Percentiles rank a stretch among this genome's conserved stretches.
Evolutionary conservation across 179 eudicot species (phyloP).

Genomic region (Spergularia azorica): DNA sequence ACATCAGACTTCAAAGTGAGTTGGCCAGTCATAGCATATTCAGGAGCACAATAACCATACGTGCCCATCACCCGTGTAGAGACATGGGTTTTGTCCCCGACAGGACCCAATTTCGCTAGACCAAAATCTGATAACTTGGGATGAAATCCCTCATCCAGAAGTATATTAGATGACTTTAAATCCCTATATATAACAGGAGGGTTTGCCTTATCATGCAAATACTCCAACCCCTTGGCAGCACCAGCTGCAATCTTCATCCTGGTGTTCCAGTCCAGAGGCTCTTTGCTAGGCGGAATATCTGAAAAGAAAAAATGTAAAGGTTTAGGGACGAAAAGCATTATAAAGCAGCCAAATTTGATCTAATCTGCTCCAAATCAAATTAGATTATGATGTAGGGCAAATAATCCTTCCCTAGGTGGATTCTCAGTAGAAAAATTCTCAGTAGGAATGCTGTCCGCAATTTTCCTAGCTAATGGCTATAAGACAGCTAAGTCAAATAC

Average conservation of each 20-base stretch:
- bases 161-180: constrained; percentile 87
- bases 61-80: constrained; percentile 96
- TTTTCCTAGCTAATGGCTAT: no score
- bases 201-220: constrained; percentile 89
- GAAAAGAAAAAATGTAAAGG: neutral
- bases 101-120: constrained; percentile 87
- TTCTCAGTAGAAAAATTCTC: no score
- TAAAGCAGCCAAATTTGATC: neutral
- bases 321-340: neutral
- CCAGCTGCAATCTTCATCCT: constrained; percentile 99
- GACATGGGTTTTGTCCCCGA: constrained; percentile 95
- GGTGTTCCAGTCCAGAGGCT: constrained; percentile 92
- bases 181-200: constrained; percentile 95
- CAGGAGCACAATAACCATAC: constrained; percentile 94
- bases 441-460: no score
- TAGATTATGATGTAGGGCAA: neutral
- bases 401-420: no score
- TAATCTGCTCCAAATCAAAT: neutral
- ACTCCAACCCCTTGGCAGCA: constrained; percentile 93
- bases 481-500: no score
- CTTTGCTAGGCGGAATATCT: constrained; percentile 73
- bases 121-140: constrained; percentile 93
- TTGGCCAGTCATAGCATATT: constrained; percentile 97
- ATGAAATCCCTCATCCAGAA: constrained; percentile 74
- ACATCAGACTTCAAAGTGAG: constrained; percentile 92